These are phyloP conservation scores for Penicillium decumbens DNA, from an alignment of 2,329 filamentous ascomycete species.

Conservation along the genomic window DNA sequence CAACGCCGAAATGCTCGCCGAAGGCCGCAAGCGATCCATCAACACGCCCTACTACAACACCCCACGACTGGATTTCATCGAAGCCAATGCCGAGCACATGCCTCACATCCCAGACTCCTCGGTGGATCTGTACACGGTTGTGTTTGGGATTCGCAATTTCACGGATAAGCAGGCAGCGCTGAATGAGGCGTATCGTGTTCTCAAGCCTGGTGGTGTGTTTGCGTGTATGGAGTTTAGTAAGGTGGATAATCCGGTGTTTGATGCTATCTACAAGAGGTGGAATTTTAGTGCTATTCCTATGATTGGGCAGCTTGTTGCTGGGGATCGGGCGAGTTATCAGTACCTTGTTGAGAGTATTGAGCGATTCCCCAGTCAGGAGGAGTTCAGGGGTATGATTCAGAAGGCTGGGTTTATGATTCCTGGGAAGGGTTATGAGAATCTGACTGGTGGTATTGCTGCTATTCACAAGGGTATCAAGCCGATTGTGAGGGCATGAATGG, in stretches of 20 bases:
- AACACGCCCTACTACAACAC: constrained; percentile 56
- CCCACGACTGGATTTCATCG: constrained; percentile 64
- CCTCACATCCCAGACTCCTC: constrained; percentile 59
- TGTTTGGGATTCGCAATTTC: constrained; percentile 97
- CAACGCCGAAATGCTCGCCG: constrained; percentile 88
- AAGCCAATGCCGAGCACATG: constrained; percentile 83
- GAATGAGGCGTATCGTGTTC: constrained; percentile 75
- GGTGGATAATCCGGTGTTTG: constrained; percentile 70
- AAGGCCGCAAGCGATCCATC: constrained; percentile 74
- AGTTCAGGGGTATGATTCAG: constrained; percentile 62
- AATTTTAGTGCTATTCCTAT: constrained; percentile 90
- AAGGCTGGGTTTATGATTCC: constrained; percentile 78
- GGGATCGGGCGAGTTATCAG: constrained; percentile 93
- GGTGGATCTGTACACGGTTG: constrained; percentile 95
- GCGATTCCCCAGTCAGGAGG: constrained; percentile 77
- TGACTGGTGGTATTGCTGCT: constrained; percentile 87
- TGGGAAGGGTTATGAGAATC: constrained; percentile 77
- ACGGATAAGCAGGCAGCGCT: constrained; percentile 82
- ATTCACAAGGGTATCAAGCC: constrained; percentile 97
- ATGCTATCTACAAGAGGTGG: constrained; percentile 89
- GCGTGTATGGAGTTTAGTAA: constrained; percentile 95
- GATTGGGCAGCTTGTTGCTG: constrained; percentile 91
- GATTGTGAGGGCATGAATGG: constrained; percentile 12
- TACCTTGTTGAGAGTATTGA: constrained; percentile 98
- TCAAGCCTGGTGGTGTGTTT: constrained; percentile 93